A percentile compares a stretch with the other conserved stretches of the same genome.
Conservation (phyloP, 2,329 filamentous ascomycete genomes). For the Tolypocladium endophyticum region DNA sequence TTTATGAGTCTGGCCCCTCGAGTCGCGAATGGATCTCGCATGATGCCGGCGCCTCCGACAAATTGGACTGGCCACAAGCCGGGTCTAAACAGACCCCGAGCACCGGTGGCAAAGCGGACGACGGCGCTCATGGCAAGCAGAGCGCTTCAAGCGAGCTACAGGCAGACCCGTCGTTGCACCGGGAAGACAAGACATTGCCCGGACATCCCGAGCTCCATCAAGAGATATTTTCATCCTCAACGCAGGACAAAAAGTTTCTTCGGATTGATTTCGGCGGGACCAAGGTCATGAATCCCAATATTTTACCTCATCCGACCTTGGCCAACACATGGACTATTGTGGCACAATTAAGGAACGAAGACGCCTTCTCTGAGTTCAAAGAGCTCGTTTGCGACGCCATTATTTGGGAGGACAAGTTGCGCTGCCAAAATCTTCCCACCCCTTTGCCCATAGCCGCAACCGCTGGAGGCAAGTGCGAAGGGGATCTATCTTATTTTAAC, state of each 20-base stretch:
- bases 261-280: slow-evolving; percentile 32
- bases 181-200: not conserved
- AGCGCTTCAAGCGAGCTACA: not conserved
- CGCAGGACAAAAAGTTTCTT: slow-evolving; percentile 35
- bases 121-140: not conserved
- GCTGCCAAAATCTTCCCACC: slow-evolving; percentile 29
- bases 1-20: not conserved
- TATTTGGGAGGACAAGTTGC: slow-evolving; percentile 30
- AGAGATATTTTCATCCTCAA: slow-evolving; percentile 36
- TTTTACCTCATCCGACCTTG: slow-evolving; percentile 42
- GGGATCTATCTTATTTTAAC: slow-evolving; percentile 28
- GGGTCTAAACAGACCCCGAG: not conserved
- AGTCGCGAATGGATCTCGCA: not conserved
- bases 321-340: slow-evolving; percentile 39
- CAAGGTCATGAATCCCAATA: slow-evolving; percentile 41
- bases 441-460: slow-evolving; percentile 37
- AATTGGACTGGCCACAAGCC: not conserved
- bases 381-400: slow-evolving; percentile 40
- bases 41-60: not conserved
- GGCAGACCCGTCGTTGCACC: not conserved
- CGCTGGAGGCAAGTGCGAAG: slow-evolving; percentile 30
- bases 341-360: slow-evolving; percentile 29
- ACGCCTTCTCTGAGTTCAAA: slow-evolving; percentile 20
- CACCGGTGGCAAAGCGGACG: not conserved
- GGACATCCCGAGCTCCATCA: slow-evolving; percentile 13